phyloP scores from a whole-genome alignment of 805 yeast genomes.

The Torulaspora microellipsoides region DNA sequence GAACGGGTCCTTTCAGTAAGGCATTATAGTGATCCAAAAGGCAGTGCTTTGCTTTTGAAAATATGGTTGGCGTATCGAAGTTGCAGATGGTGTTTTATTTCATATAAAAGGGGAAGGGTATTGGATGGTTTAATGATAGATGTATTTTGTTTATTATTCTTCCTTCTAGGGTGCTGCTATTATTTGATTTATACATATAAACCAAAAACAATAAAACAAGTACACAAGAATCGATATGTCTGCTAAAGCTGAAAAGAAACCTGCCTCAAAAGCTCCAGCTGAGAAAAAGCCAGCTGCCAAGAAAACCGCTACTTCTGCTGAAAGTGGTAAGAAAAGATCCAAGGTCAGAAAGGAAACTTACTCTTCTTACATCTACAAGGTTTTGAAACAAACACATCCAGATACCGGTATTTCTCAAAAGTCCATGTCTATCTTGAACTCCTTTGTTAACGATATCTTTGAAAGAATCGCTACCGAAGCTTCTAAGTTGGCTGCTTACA shows the following conservation, averaged over 20 bases:
- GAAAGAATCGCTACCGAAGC: slow-evolving; percentile 98
- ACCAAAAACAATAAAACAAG: not conserved
- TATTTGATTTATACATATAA: not conserved
- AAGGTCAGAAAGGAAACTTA: slow-evolving; percentile 97
- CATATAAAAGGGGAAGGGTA: slow-evolving; percentile 8
- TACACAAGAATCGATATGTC: slow-evolving; percentile 9
- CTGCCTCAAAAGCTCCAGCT: slow-evolving; percentile 96
- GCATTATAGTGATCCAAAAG: not conserved
- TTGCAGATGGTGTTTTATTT: not conserved
- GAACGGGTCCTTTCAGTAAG: not conserved
- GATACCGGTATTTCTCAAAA: slow-evolving; percentile 99
- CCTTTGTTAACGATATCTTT: slow-evolving; percentile 95
- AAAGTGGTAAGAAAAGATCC: slow-evolving; percentile 83
- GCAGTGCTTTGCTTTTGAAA: no score
- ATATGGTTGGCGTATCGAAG: no score
- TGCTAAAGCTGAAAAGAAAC: slow-evolving; percentile 32
- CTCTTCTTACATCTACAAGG: slow-evolving; percentile 97
- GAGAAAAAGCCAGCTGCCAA: slow-evolving; percentile 92
- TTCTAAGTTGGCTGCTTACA: slow-evolving; percentile 97
- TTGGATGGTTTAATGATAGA: not conserved
- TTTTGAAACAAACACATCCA: slow-evolving; percentile 97
- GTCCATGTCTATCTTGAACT: slow-evolving; percentile 98
- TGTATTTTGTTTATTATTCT: not conserved
- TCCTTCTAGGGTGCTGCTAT: not conserved
- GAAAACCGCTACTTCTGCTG: slow-evolving; percentile 78